Evolutionary conservation across 2,329 filamentous ascomycete species (phyloP).

Genomic region (Epichloe brachyelytri): DNA sequence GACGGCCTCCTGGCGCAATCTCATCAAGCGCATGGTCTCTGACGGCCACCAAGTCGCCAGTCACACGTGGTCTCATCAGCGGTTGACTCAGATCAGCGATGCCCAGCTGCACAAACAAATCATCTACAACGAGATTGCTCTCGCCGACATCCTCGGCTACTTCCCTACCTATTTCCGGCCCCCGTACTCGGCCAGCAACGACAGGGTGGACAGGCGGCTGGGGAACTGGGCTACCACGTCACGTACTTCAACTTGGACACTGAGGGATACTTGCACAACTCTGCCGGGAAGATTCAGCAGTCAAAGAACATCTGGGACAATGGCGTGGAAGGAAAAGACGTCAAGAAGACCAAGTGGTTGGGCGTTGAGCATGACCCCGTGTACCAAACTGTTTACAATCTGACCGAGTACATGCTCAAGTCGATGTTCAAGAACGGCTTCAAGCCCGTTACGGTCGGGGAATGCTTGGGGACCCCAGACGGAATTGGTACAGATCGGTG

Average conservation of each 20-base stretch:
- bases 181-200: slow-evolving; percentile 33
- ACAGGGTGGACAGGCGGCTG: slow-evolving; percentile 24
- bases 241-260: slow-evolving; percentile 50
- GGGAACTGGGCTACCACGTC: slow-evolving; percentile 41
- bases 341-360: slow-evolving; percentile 27
- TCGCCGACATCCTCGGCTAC: slow-evolving; percentile 26
- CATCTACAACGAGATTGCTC: slow-evolving; percentile 28
- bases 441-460: slow-evolving; percentile 29
- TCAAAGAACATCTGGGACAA: slow-evolving; percentile 28
- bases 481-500: slow-evolving; percentile 1
- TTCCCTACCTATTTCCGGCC: slow-evolving; percentile 32
- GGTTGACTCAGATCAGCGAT: slow-evolving; percentile 24
- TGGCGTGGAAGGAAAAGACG: slow-evolving; percentile 21
- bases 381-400: slow-evolving; percentile 29
- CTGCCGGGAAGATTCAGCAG: slow-evolving; percentile 31
- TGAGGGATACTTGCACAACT: slow-evolving; percentile 43
- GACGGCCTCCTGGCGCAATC: slow-evolving; percentile 18
- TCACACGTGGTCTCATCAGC: slow-evolving; percentile 35
- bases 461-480: slow-evolving; percentile 2
- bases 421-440: slow-evolving; percentile 28
- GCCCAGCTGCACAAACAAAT: slow-evolving; percentile 26
- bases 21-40: slow-evolving; percentile 31
- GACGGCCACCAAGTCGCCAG: slow-evolving; percentile 49
- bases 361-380: slow-evolving; percentile 41
- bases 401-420: slow-evolving; percentile 29